Base-by-base conservation (phyloP, 257 asterid species). In the Nicotiana noctiflora region DNA sequence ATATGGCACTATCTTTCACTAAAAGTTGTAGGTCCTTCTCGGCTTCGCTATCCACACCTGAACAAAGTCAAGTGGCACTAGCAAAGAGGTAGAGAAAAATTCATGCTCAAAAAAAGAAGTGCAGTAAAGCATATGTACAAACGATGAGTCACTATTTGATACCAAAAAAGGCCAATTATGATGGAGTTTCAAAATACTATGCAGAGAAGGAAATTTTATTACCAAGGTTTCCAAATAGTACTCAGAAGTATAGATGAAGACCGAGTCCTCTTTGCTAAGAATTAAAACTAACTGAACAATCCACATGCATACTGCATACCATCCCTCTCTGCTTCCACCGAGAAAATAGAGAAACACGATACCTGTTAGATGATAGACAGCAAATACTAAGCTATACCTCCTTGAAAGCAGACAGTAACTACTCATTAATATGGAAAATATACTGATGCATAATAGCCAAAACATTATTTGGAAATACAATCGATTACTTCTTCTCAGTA, bases 301-400 rank as follows among this genome's bases (percentile, higher is more conserved):
- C 98, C 98, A 95, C 96, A 93, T 88, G 93, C 99, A 95, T 4
- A 91, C 67, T 9, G 97, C 98, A 65, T 93, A 95, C 98, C 92
- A 93, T 88, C 79, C 98, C 99, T 87, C 98, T 92, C 88, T 90
- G 99, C 90, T 93, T 95, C 98, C 98, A 95, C 79, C 90, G 93
- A 72, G 97, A 90, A 82, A 91, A 90, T 79, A 95, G 92, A 76
- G 97, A 92, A 40, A 89, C 84, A 57, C 99, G 98, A 72, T 88
- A 93, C 99, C 99, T 95, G 90, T 89, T 80, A 84, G 81, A 60
- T 14, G 46, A 37, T 60, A 78, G 17, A 78, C 62, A 57, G 52
- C 51, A 81, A 68, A 56, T 13, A 37, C 52, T 61, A 78, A 63
- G 81, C 27, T 56, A 78, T 17, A 27, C 25, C 57, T 74, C 79